These are phyloP conservation scores for Coffea eugenioides DNA, from an alignment of 257 asterid species.

Conservation along the genomic window DNA sequence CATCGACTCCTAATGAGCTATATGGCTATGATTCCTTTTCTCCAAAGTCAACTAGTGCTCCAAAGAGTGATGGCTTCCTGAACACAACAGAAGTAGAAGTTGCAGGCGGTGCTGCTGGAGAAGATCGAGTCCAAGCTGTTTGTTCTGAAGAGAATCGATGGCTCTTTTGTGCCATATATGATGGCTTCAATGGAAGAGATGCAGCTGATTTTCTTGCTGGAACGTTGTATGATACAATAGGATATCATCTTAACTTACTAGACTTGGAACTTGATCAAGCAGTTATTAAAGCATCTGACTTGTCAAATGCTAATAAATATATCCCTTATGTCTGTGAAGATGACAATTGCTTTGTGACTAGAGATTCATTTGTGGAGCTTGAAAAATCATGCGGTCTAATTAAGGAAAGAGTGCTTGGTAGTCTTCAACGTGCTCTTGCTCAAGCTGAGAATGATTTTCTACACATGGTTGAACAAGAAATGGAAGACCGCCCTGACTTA, in stretches of 20 bases:
- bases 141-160: constrained; percentile 94
- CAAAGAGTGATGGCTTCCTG: constrained; percentile 64
- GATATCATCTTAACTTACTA: constrained; percentile 54
- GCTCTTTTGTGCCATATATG: constrained; percentile 86
- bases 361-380: constrained; percentile 5
- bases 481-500: constrained; percentile 95
- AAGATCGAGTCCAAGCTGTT: constrained; percentile 96
- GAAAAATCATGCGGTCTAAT: constrained; percentile 22
- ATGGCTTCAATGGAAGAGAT: constrained; percentile 93
- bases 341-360: constrained; percentile 2
- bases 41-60: constrained; percentile 50
- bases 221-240: constrained; percentile 71
- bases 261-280: constrained; percentile 61
- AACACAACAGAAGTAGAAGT: constrained; percentile 68
- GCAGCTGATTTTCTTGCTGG: constrained; percentile 98
- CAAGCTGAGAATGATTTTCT: constrained; percentile 86
- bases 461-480: constrained; percentile 93
- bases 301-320: constrained; percentile 4
- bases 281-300: constrained; percentile 24
- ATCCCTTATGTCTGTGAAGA: constrained; percentile 2
- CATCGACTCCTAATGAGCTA: constrained; percentile 61
- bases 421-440: constrained; percentile 66
- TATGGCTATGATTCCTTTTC: constrained; percentile 56
- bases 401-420: constrained; percentile 55
- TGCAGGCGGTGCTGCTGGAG: constrained; percentile 99